Evolutionary conservation across 331 rosid species (phyloP), one percentile per base, ranked within the genome.

Genomic region (Quercus lobata): DNA sequence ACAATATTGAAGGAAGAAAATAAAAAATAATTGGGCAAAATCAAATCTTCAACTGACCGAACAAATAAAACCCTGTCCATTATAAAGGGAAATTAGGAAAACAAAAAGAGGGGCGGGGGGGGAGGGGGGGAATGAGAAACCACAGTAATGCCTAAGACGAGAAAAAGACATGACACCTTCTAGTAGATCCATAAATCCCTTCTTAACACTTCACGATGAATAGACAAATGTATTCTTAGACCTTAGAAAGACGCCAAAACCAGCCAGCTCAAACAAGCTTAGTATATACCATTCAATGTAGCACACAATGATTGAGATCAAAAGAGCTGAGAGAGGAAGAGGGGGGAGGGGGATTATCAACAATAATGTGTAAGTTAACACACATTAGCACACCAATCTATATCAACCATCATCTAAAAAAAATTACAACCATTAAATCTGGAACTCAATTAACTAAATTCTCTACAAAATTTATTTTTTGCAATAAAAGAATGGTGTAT

Each of bases 371-470:
- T 17, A 18, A 17, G 15, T 6, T 4, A 54, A 75, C 22, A 37
- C 7, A 69, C 57, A 69, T 8, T 49, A 34, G 69, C 63, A 60
- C 37, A 57, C 25, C 71, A 4, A n/a, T 66, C 54, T 65, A 18
- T 24, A 53, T 54, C 61, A 55, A 27, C 25, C 65, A 24, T 52
- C 55, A 34, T n/a, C 65, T 58, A 74, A 32, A 49, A 32, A 24
- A 4, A 34, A 32, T 30, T 1, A 66, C 35, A 14, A 24, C 66
- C 21, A 34, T 56, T 8, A 29, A 35, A 32, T 52, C 44, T 10
- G 54, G 27, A 30, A 30, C 61, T 75, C 68, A 74, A 53, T 61
- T 68, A 65, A 56, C 46, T 79, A 83, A 66, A 65, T 68, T 76
- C 62, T 54, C 30, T 46, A 54, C 15, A 74, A 77, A n/a, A n/a